Evolutionary conservation across 2,329 filamentous ascomycete genomes (phyloP).

Genomic region (Colletotrichum sublineola): DNA sequence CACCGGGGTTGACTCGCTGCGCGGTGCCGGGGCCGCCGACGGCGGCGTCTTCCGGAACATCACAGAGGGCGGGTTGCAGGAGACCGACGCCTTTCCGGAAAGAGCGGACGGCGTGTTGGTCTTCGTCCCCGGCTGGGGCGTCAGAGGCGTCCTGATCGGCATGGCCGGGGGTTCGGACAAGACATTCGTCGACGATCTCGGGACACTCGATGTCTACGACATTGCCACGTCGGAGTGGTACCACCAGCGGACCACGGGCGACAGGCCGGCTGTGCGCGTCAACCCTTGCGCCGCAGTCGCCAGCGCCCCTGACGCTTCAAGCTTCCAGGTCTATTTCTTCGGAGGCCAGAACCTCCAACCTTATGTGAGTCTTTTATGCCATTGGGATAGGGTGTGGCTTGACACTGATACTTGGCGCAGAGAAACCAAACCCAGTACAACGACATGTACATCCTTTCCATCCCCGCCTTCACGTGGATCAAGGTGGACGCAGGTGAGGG

Average conservation of each 20-base stretch:
- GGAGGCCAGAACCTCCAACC: slow-evolving; percentile 81
- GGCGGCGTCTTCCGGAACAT: slow-evolving; percentile 80
- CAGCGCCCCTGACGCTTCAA: slow-evolving; percentile 78
- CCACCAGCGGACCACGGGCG: slow-evolving; percentile 77
- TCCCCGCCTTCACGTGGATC: slow-evolving; percentile 82
- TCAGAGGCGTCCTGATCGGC: slow-evolving; percentile 77
- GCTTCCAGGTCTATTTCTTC: slow-evolving; percentile 83
- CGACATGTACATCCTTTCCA: slow-evolving; percentile 81
- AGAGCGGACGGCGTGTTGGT: slow-evolving; percentile 80
- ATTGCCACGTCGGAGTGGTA: slow-evolving; percentile 80
- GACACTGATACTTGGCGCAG: slow-evolving; percentile 45
- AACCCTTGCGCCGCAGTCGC: slow-evolving; percentile 80
- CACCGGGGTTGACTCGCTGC: slow-evolving; percentile 69
- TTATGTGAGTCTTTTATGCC: slow-evolving; percentile 55
- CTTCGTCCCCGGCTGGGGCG: slow-evolving; percentile 81
- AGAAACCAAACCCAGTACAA: slow-evolving; percentile 70
- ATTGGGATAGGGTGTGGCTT: background rate
- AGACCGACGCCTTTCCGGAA: slow-evolving; percentile 70
- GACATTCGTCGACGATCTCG: slow-evolving; percentile 71
- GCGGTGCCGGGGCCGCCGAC: slow-evolving; percentile 66
- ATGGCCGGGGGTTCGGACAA: slow-evolving; percentile 79
- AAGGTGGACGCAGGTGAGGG: slow-evolving; percentile 67
- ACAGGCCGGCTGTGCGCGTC: slow-evolving; percentile 73
- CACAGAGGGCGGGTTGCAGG: slow-evolving; percentile 77
- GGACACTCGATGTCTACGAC: slow-evolving; percentile 78